Conservation (phyloP, 1,139 yeast genomes). For the Lodderomyces metapsilosis region DNA sequence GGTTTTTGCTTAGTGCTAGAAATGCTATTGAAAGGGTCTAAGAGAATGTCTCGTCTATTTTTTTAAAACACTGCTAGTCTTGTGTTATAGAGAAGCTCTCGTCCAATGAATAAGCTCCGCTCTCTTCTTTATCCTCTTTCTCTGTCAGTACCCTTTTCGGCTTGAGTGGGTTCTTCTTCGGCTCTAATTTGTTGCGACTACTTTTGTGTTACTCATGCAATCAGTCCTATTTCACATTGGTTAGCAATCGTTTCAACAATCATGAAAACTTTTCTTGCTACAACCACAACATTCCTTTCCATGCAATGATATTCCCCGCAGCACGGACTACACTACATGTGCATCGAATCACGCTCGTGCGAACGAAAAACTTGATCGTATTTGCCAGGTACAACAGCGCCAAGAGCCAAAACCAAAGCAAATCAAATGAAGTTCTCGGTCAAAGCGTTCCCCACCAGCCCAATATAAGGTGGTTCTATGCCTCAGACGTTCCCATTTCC, state of each 20-base stretch:
- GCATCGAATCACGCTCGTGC: not conserved
- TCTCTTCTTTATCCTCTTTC: not conserved
- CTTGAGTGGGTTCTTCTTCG: not conserved
- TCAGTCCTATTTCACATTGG: not conserved
- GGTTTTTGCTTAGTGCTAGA: not conserved
- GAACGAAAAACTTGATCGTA: not conserved
- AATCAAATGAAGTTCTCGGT: not conserved
- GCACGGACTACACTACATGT: not conserved
- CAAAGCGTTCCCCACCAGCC: conserved; percentile 9
- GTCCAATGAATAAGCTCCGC: too few relatives aligned
- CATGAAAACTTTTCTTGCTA: too few relatives aligned
- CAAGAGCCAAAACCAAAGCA: not conserved
- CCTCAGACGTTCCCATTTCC: conserved; percentile 69
- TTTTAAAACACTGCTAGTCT: too few relatives aligned
- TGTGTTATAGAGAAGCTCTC: too few relatives aligned
- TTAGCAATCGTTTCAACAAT: too few relatives aligned
- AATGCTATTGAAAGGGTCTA: not conserved
- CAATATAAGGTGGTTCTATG: conserved; percentile 67
- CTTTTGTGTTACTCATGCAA: not conserved
- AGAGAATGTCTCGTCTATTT: too few relatives aligned
- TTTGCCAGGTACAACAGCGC: conserved; percentile 3
- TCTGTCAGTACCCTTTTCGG: not conserved
- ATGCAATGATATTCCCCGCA: not conserved
- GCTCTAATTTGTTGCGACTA: not conserved
- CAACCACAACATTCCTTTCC: not conserved